These are phyloP conservation scores for Vigna reflexopilosa DNA, from an alignment of 306 rosid species.

Conservation along the genomic window DNA sequence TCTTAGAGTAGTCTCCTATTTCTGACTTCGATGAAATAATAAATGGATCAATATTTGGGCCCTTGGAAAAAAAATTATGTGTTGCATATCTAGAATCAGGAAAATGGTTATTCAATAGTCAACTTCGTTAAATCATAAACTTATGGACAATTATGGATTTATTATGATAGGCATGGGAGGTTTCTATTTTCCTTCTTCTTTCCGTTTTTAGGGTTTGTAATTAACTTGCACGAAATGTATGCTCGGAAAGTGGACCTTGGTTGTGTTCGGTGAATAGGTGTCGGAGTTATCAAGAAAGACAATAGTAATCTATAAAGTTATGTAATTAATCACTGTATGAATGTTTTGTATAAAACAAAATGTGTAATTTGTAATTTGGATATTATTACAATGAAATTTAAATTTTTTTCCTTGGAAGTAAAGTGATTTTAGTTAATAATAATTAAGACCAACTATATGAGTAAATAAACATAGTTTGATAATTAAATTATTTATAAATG, in stretches of 20 bases:
- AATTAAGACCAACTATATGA: not conserved
- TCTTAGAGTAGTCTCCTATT: conserved; percentile 16
- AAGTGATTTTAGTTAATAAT: not conserved
- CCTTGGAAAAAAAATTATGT: not conserved
- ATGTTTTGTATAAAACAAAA: not conserved
- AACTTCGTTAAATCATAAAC: not conserved
- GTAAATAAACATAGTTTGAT: no score
- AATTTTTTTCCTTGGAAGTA: not conserved
- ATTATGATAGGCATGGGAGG: not conserved
- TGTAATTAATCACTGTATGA: not conserved
- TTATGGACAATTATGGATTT: conserved; percentile 6
- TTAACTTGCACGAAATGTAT: conserved; percentile 19
- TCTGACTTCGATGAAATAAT: conserved; percentile 18
- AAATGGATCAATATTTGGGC: conserved; percentile 26
- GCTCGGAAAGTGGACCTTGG: not conserved
- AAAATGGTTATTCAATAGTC: conserved; percentile 16
- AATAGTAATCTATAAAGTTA: not conserved
- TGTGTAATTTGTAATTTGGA: not conserved
- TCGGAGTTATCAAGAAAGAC: not conserved
- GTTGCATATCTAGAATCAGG: not conserved
- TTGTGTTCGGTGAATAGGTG: not conserved
- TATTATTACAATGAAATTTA: not conserved
- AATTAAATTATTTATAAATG: no score
- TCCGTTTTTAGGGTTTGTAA: not conserved
- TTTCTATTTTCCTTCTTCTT: not conserved